Base-by-base conservation (phyloP, 768 basidiomycete species). In the Heimioporus sp. region DNA sequence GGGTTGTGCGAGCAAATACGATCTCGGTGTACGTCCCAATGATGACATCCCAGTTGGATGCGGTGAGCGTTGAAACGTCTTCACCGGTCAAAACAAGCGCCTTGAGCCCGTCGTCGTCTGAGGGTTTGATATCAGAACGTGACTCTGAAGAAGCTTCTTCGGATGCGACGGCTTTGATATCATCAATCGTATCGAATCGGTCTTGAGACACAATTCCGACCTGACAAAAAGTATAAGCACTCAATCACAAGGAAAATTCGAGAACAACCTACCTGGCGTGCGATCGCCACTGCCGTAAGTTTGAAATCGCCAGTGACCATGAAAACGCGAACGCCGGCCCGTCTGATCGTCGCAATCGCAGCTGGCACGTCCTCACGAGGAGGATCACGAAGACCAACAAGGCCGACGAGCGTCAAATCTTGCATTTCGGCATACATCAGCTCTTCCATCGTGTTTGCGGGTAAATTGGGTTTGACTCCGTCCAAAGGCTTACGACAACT, bases 221-320 rank as follows among this genome's bases (percentile, higher is more conserved):
- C 75, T 76, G 35, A 13, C 7, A 15, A 24, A 42, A 16, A 17
- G 24, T 36, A 2, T 32, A 21, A 52, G 9, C 12, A 30, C 16
- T 38, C 1, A n/a, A 30, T 20, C 13, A 35, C 24, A 37, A 4
- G 10, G 28, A n/a, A 2, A 35, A 34, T 30, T 38, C 3, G 8
- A 46, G 2, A 34, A 17, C 66, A 58, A 46, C 58, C 60, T 50
- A 80, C 79, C 58, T 76, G 72, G 21, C 72, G 66, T 1, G 75
- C 77, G 43, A 82, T 82, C 16, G 80, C 76, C 0, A 74, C 73
- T 3, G 80, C 81, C 2, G 81, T 82, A 36, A 79, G 67, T 32
- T 75, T 67, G 64, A 80, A 79, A 59, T 82, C 81, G 31, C 81
- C 81, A 1, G 81, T 82, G 15, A 82, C 72, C 80, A 82, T 82